phyloP scores from a whole-genome alignment of 2,329 filamentous ascomycete genomes.

The Daldinia sp. region DNA sequence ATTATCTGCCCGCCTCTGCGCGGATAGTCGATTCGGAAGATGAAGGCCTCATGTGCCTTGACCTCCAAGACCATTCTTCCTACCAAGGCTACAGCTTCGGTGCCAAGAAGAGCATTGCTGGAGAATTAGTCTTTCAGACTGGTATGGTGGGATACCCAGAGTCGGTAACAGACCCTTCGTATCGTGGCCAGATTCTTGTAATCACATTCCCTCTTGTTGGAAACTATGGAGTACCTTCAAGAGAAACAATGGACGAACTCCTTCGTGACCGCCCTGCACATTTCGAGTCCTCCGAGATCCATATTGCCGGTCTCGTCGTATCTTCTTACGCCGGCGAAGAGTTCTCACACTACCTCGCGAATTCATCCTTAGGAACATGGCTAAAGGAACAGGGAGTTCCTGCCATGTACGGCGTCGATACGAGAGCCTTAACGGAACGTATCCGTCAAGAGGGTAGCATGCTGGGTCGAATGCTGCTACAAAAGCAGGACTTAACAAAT shows the following conservation, averaged over 20 bases:
- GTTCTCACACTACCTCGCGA: conserved; percentile 93
- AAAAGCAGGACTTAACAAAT: conserved; percentile 66
- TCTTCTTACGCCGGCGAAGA: conserved; percentile 95
- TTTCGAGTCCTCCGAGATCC: conserved; percentile 93
- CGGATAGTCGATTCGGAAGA: conserved; percentile 65
- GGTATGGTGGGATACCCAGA: conserved; percentile 99
- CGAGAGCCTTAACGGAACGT: conserved; percentile 90
- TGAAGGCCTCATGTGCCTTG: conserved; percentile 81
- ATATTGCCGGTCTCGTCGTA: conserved; percentile 90
- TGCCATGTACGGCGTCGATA: conserved; percentile 95
- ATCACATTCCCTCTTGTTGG: conserved; percentile 95
- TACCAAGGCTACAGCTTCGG: conserved; percentile 98
- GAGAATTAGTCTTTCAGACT: conserved; percentile 99
- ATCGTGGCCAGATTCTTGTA: conserved; percentile 93
- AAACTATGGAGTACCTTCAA: conserved; percentile 96
- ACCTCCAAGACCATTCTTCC: conserved; percentile 90
- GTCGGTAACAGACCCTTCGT: conserved; percentile 88
- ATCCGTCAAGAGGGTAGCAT: conserved; percentile 96
- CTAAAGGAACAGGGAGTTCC: conserved; percentile 95
- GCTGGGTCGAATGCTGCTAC: conserved; percentile 88
- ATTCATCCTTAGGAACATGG: conserved; percentile 92
- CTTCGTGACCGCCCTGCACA: conserved; percentile 88
- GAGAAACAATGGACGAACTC: conserved; percentile 85
- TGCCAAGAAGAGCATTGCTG: conserved; percentile 91
- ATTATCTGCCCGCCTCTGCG: conserved; percentile 70